These are phyloP conservation scores for Exophiala sp. DNA, from an alignment of 2,329 filamentous ascomycete species.

Conservation along the genomic window DNA sequence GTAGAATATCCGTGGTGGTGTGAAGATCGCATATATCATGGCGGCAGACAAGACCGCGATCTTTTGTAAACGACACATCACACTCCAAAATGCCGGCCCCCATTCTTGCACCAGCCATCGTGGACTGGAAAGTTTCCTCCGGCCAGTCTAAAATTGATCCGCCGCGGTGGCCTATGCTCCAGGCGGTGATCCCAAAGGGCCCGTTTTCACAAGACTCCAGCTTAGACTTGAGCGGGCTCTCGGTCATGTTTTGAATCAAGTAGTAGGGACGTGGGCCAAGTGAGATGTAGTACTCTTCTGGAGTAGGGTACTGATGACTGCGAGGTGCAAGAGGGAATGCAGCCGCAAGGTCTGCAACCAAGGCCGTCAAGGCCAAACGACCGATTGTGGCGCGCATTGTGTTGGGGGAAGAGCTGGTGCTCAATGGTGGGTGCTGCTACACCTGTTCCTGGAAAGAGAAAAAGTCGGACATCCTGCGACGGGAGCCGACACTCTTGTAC, in stretches of 20 bases:
- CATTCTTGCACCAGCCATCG: slow-evolving; percentile 60
- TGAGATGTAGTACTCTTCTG: slow-evolving; percentile 42
- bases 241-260: slow-evolving; percentile 58
- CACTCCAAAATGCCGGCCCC: slow-evolving; percentile 62
- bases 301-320: slow-evolving; percentile 4
- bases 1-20: slow-evolving; percentile 62
- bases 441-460: neutral
- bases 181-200: slow-evolving; percentile 48
- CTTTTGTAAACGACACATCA: slow-evolving; percentile 61
- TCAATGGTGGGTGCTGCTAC: neutral
- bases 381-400: slow-evolving; percentile 14
- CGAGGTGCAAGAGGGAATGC: slow-evolving; percentile 12
- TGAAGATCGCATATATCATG: slow-evolving; percentile 64
- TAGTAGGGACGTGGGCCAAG: slow-evolving; percentile 60
- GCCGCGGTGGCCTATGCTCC: slow-evolving; percentile 55
- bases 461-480: neutral
- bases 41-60: slow-evolving; percentile 61
- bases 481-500: neutral
- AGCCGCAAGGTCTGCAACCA: slow-evolving; percentile 9
- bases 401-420: neutral
- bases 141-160: slow-evolving; percentile 54
- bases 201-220: slow-evolving; percentile 55
- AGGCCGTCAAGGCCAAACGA: slow-evolving; percentile 16
- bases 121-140: slow-evolving; percentile 57
- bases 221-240: slow-evolving; percentile 54